Evolutionary conservation across 768 basidiomycete species (phyloP).

Genomic region (Lepiota subincarnata): DNA sequence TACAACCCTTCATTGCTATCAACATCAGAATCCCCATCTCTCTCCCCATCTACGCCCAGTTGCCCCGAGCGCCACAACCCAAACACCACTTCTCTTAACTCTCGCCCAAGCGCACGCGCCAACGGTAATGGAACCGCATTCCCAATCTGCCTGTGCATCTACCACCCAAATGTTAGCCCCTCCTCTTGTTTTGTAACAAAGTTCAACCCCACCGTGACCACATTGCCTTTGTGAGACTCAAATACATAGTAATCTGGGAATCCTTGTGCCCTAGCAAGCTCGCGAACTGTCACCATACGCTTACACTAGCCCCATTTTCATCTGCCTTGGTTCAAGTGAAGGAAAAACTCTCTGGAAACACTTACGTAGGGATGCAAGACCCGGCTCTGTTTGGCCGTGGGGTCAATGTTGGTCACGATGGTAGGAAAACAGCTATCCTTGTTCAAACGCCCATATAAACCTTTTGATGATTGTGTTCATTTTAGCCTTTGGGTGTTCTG

Average conservation of each 20-base stretch:
- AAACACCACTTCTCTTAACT: conserved; percentile 49
- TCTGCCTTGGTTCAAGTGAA: not conserved
- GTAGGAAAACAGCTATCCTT: conserved; percentile 58
- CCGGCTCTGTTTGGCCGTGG: conserved; percentile 71
- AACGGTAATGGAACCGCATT: conserved; percentile 75
- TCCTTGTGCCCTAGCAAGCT: conserved; percentile 77
- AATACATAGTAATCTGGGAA: conserved; percentile 77
- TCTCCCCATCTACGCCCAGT: conserved; percentile 5
- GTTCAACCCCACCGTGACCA: conserved; percentile 53
- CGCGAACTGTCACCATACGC: conserved; percentile 70
- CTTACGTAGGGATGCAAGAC: conserved; percentile 66
- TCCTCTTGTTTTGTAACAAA: no score
- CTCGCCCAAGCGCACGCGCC: conserved; percentile 57
- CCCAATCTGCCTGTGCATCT: conserved; percentile 82
- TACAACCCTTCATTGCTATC: conserved; percentile 12
- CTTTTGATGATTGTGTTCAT: conserved; percentile 19
- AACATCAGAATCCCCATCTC: conserved; percentile 1
- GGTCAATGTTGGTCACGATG: conserved; percentile 74
- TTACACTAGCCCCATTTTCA: conserved; percentile 43
- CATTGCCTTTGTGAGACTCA: conserved; percentile 42
- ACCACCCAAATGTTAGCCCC: no score
- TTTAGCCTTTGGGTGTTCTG: not conserved
- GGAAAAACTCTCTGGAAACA: not conserved
- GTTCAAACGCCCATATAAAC: conserved; percentile 58
- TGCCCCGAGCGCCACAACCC: conserved; percentile 56